Base-by-base conservation (phyloP, 2,329 filamentous ascomycete species). In the Pseudovirgaria hyperparasitica region DNA sequence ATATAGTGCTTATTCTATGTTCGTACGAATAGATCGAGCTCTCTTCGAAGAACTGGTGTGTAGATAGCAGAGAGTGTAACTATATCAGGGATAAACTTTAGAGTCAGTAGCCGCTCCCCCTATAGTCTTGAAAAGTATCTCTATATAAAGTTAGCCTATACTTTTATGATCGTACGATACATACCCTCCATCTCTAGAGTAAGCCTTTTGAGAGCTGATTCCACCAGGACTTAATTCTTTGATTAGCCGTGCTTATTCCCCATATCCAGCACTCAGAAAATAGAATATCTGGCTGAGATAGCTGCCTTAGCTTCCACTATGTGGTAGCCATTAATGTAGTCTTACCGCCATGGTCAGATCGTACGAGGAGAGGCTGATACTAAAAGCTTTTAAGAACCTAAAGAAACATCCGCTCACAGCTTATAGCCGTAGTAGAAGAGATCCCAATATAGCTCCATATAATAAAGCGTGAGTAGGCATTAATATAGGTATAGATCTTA, bases 391-490 rank as follows among this genome's bases (percentile, higher is more conserved):
- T 14, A 8, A 27, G 15, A 6, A 13, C 21, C 13, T 21, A n/a
- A 27, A 21, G 15, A 21, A 20, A 27, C 13, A 19, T 10, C 6
- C 13, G 13, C 13, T 19, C 10, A 13, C 10, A 27, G 13, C 17
- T 27, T 11, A 27, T 14, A 21, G 13, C 25, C 16, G 16, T 27
- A 21, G 13, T 19, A 27, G 17, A 13, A 16, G 15, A 26, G 9
- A 26, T 26, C 18, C 15, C 15, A 16, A 16, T 16, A 16, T 26
- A 26, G 16, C 16, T 12, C 23, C 14, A 26, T 16, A 26, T 17
- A n/a, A 27, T 21, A 27, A 19, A 27, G 6, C 16, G 16, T 6
- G 16, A 27, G 17, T 27, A 27, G 19, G 16, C 16, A 26, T 26
- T 17, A 26, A 26, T 26, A 26, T 17, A 26, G 9, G 15, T 17